These are phyloP conservation scores for Saturnispora galanensis DNA, from an alignment of 805 yeast species.

Conservation along the genomic window DNA sequence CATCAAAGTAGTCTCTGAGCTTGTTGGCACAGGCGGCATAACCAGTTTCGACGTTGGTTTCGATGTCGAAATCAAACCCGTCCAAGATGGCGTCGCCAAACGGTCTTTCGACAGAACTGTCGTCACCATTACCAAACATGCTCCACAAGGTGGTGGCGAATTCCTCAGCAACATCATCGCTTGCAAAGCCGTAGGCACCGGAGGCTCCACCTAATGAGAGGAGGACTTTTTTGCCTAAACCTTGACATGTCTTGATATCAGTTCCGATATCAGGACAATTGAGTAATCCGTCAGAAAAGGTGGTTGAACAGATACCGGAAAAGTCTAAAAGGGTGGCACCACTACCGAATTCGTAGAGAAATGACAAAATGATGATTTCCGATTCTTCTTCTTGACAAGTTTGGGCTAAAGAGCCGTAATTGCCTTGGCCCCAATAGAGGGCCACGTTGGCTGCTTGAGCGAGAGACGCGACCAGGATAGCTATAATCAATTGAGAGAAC, in stretches of 20 bases:
- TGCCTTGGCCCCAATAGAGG: conserved; percentile 84
- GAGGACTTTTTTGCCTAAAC: conserved; percentile 65
- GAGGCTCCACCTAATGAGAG: conserved; percentile 71
- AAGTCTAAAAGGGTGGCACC: conserved; percentile 40
- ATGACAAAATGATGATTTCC: conserved; percentile 64
- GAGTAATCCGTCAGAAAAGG: conserved; percentile 34
- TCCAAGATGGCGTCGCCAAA: conserved; percentile 72
- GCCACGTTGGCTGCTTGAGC: conserved; percentile 42
- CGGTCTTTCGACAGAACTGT: conserved; percentile 31
- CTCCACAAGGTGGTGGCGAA: conserved; percentile 55
- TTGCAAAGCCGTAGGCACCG: conserved; percentile 44
- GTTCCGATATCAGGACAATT: conserved; percentile 36
- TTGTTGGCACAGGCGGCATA: conserved; percentile 50
- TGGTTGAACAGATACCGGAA: conserved; percentile 38
- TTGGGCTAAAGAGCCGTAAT: conserved; percentile 46
- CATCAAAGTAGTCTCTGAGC: conserved; percentile 32
- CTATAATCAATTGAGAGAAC: conserved; percentile 3
- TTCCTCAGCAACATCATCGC: conserved; percentile 43
- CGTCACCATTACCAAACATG: conserved; percentile 51
- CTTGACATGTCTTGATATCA: conserved; percentile 70
- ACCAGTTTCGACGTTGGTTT: conserved; percentile 52
- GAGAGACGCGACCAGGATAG: conserved; percentile 6
- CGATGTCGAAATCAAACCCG: conserved; percentile 76
- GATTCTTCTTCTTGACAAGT: conserved; percentile 65
- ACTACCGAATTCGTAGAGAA: conserved; percentile 52